phyloP scores from a whole-genome alignment of 2,329 filamentous ascomycete species.

The Lojkania enalia region DNA sequence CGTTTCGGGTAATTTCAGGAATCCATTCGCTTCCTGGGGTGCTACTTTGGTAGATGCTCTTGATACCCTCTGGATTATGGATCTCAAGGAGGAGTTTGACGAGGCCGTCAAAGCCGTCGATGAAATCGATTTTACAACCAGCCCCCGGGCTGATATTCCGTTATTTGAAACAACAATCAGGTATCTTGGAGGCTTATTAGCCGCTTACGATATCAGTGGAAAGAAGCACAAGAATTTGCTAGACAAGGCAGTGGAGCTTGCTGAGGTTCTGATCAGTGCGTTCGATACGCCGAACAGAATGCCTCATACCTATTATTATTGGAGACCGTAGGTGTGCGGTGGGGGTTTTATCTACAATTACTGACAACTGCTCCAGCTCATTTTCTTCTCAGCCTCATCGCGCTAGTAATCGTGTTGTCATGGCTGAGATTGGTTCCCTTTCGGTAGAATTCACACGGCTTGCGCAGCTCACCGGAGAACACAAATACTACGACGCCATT shows the following conservation, averaged over 20 bases:
- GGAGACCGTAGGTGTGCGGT: conserved; percentile 49
- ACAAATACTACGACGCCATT: conserved; percentile 54
- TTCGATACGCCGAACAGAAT: conserved; percentile 72
- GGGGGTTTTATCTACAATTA: too few species aligned
- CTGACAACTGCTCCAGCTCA: conserved; percentile 19
- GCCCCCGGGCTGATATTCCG: conserved; percentile 58
- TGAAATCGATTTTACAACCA: conserved; percentile 64
- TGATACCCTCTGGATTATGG: conserved; percentile 76
- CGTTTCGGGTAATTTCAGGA: conserved; percentile 65
- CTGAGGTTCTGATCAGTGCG: conserved; percentile 65
- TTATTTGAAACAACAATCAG: conserved; percentile 73
- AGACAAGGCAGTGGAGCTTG: conserved; percentile 65
- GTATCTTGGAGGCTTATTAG: conserved; percentile 69
- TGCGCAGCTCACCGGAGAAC: conserved; percentile 51
- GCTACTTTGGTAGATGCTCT: conserved; percentile 80
- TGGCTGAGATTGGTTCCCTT: conserved; percentile 54
- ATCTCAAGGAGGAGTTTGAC: conserved; percentile 65
- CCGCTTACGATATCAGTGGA: conserved; percentile 69
- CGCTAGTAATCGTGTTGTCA: conserved; percentile 46
- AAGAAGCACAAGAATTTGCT: conserved; percentile 58
- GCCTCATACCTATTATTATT: conserved; percentile 63
- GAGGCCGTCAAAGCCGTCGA: conserved; percentile 63
- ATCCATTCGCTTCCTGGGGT: conserved; percentile 91
- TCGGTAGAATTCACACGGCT: conserved; percentile 55
- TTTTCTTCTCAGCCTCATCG: conserved; percentile 44